Conservation (phyloP, 176 grass and related monocot species). For the Oryza brachyantha region DNA sequence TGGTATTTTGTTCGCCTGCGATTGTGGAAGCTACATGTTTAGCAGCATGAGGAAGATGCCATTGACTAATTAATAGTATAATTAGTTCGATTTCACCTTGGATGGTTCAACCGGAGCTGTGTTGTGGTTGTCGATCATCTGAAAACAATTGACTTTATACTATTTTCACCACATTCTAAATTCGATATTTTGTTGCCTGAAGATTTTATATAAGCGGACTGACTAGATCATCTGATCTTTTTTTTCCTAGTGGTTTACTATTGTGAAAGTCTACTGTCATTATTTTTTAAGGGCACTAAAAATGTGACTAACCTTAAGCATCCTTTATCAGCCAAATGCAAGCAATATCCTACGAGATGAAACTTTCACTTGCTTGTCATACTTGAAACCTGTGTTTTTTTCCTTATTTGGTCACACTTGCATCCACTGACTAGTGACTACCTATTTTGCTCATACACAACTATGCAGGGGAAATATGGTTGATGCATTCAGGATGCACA, state of each 20-base stretch:
- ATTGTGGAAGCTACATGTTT: constrained; percentile 13
- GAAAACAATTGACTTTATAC: background rate
- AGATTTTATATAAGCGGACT: background rate
- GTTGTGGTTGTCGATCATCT: background rate
- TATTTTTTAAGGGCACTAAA: background rate
- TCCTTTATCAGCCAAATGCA: background rate
- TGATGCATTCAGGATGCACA: constrained; percentile 94
- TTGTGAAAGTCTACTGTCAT: background rate
- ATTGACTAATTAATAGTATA: background rate
- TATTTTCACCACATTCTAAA: background rate
- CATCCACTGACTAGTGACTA: constrained; percentile 26
- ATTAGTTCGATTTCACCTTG: constrained; percentile 19
- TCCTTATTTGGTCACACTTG: background rate
- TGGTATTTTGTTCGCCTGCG: background rate
- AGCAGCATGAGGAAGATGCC: background rate
- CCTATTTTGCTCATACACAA: background rate
- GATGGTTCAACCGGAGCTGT: background rate
- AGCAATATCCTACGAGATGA: background rate
- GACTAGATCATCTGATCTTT: constrained; percentile 10
- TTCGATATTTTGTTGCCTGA: background rate
- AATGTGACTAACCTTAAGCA: background rate
- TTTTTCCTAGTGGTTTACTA: background rate
- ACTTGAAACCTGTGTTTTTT: background rate
- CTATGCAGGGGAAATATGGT: constrained; percentile 87
- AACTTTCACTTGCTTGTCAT: background rate